A percentile compares a stretch with the other conserved stretches of the same genome.
These are phyloP conservation scores for Cystofilobasidium macerans DNA, from an alignment of 768 basidiomycete species.

Conservation along the genomic window DNA sequence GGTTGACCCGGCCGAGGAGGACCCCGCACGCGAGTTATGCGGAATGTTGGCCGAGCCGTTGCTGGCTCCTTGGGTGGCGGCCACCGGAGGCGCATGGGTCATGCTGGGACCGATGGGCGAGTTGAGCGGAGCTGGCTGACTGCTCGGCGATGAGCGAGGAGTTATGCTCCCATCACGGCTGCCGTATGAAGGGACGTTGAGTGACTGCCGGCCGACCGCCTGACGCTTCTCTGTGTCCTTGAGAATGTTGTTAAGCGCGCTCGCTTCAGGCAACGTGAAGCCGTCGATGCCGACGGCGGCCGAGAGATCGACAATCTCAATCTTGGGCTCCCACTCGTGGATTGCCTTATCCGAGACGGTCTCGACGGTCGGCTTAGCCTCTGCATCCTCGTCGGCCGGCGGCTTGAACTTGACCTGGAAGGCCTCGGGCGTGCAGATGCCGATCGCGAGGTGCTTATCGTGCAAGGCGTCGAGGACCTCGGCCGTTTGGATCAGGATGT, in stretches of 20 bases:
- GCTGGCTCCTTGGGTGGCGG: too few relatives aligned
- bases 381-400: not conserved
- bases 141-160: too few relatives aligned
- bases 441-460: conserved; percentile 6
- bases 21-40: too few relatives aligned
- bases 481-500: conserved; percentile 13
- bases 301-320: conserved; percentile 8
- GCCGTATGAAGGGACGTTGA: too few relatives aligned
- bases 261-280: not conserved
- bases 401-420: conserved; percentile 19
- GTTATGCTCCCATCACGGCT: too few relatives aligned
- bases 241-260: not conserved
- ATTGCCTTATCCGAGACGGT: not conserved
- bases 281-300: conserved; percentile 3
- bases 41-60: too few relatives aligned
- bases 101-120: too few relatives aligned
- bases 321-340: conserved; percentile 6
- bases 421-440: not conserved
- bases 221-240: too few relatives aligned
- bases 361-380: not conserved
- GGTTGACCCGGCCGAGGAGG: too few relatives aligned
- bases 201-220: too few relatives aligned
- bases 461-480: conserved; percentile 11
- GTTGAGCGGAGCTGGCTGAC: too few relatives aligned
- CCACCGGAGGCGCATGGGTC: too few relatives aligned